Evolutionary conservation across 495 filamentous ascomycete species (phyloP).

Genomic region (Hypoxylon lenormandii): DNA sequence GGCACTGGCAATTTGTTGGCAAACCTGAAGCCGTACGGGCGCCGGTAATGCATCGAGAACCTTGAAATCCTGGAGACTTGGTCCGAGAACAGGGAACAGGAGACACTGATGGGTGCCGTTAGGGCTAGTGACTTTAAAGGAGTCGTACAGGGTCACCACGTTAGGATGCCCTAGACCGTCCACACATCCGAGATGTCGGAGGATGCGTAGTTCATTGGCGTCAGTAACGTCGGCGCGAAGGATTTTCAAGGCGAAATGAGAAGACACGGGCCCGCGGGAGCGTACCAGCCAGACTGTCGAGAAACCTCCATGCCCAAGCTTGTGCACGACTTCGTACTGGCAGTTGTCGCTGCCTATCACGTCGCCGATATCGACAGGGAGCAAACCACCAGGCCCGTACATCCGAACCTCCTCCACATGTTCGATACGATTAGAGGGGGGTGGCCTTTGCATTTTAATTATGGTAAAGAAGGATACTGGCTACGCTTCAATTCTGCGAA

Average conservation of each 20-base stretch:
- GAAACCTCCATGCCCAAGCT: slow-evolving; percentile 62
- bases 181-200: slow-evolving; percentile 57
- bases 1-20: slow-evolving; percentile 2
- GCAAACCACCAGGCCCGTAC: slow-evolving; percentile 3
- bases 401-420: neutral
- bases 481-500: no score
- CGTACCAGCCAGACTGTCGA: slow-evolving; percentile 66
- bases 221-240: slow-evolving; percentile 5
- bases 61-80: neutral
- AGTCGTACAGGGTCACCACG: neutral
- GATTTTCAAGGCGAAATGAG: slow-evolving; percentile 6
- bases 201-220: slow-evolving; percentile 25
- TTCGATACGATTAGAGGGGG: no score
- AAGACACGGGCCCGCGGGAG: no score
- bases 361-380: slow-evolving; percentile 52
- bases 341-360: slow-evolving; percentile 33
- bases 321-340: slow-evolving; percentile 60
- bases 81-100: slow-evolving; percentile 4
- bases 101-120: slow-evolving; percentile 10
- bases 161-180: slow-evolving; percentile 46
- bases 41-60: neutral
- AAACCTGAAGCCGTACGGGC: neutral
- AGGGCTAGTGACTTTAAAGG: neutral
- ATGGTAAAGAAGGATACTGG: no score
- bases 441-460: no score